Conservation (phyloP, 1,284 basidiomycete genomes). For the Tausonia pullulans region DNA sequence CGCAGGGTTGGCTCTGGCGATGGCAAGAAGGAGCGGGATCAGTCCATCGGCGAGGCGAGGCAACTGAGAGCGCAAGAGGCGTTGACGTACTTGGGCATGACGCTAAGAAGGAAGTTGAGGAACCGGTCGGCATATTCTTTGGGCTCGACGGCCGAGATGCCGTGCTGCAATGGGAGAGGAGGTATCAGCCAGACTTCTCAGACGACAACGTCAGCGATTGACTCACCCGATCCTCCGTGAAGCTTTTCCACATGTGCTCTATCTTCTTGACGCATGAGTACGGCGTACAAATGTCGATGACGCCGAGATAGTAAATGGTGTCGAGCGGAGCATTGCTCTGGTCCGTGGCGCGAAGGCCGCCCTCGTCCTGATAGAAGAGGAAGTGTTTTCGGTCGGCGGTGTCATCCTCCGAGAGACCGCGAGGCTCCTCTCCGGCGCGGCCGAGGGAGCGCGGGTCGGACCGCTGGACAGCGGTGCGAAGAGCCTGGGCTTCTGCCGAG, state of each 20-base stretch:
- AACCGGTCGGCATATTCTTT: slow-evolving; percentile 75
- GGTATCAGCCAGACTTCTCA: slow-evolving; percentile 9
- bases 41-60: not conserved
- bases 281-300: slow-evolving; percentile 91
- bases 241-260: slow-evolving; percentile 87
- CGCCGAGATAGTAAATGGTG: slow-evolving; percentile 84
- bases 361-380: slow-evolving; percentile 94
- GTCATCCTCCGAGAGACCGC: slow-evolving; percentile 55
- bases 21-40: not conserved
- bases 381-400: slow-evolving; percentile 67
- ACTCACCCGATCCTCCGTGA: slow-evolving; percentile 73
- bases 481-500: slow-evolving; percentile 62
- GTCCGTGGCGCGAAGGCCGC: slow-evolving; percentile 80
- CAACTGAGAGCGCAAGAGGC: not conserved
- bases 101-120: slow-evolving; percentile 71
- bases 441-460: slow-evolving; percentile 69
- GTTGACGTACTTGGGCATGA: slow-evolving; percentile 63
- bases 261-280: slow-evolving; percentile 67
- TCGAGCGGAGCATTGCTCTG: slow-evolving; percentile 63
- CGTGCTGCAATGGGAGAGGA: slow-evolving; percentile 47
- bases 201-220: not conserved
- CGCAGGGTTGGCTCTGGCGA: not conserved
- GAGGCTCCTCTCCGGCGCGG: slow-evolving; percentile 36
- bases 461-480: slow-evolving; percentile 71
- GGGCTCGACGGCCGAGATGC: slow-evolving; percentile 83